Conservation (phyloP, 2,329 filamentous ascomycete genomes). For the Acrodontium crateriforme region DNA sequence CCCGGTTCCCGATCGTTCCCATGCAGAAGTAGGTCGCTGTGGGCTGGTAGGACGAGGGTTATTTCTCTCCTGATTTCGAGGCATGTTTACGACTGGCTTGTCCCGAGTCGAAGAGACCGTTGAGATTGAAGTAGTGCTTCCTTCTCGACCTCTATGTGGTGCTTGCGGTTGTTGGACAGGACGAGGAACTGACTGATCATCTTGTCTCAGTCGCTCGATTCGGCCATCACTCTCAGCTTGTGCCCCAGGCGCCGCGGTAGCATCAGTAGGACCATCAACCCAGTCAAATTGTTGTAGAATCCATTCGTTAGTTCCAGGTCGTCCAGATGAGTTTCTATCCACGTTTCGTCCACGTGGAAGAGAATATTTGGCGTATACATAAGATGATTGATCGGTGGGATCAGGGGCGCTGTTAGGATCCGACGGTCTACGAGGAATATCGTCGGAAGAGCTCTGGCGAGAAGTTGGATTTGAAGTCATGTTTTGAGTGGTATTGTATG, state of each 20-base stretch:
- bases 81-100: not conserved
- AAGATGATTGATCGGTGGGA: constrained; percentile 52
- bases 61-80: no score
- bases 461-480: constrained; percentile 12
- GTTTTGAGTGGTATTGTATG: constrained; percentile 12
- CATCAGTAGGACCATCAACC: constrained; percentile 30
- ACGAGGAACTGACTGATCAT: not conserved
- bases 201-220: not conserved
- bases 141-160: no score
- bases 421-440: constrained; percentile 5
- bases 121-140: no score
- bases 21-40: no score
- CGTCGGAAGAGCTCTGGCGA: constrained; percentile 27
- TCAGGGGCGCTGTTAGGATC: constrained; percentile 4
- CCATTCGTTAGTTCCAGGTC: constrained; percentile 41
- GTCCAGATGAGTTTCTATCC: constrained; percentile 51
- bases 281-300: constrained; percentile 42
- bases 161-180: no score
- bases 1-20: no score
- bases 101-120: no score
- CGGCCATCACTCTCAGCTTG: not conserved
- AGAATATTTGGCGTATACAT: constrained; percentile 73
- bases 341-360: constrained; percentile 71
- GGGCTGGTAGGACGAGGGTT: not conserved
- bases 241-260: not conserved